Conservation (phyloP, 2,329 filamentous ascomycete genomes). For the Dothistroma pini region DNA sequence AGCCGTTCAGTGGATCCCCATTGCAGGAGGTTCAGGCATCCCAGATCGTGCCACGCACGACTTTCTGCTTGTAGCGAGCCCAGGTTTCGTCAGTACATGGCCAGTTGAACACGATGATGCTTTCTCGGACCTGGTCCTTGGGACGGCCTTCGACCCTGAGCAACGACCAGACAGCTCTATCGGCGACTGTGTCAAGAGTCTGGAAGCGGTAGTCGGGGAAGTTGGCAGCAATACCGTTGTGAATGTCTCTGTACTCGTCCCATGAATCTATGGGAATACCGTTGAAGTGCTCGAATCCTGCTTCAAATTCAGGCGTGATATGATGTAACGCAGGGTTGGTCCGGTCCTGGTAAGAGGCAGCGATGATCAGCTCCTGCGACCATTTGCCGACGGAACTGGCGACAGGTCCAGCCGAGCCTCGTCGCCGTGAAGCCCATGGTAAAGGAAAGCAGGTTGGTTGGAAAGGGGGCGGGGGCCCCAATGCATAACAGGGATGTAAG, state of each 20-base stretch:
- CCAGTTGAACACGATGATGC: conserved; percentile 17
- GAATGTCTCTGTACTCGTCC: conserved; percentile 10
- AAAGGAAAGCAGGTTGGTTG: neutral
- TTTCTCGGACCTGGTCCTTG: conserved; percentile 15
- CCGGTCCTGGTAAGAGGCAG: conserved; percentile 13
- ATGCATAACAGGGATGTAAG: too few relatives aligned
- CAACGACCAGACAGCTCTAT: conserved; percentile 12
- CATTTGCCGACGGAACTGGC: neutral
- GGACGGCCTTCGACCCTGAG: conserved; percentile 12
- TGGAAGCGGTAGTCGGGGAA: conserved; percentile 17
- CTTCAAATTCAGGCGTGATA: conserved; percentile 9
- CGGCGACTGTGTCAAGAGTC: conserved; percentile 9
- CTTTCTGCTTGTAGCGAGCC: conserved; percentile 14
- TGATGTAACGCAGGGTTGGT: conserved; percentile 4
- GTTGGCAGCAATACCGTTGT: conserved; percentile 5
- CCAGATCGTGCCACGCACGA: conserved; percentile 17
- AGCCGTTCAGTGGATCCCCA: neutral
- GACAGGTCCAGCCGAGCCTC: conserved; percentile 10
- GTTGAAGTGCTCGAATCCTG: conserved; percentile 14
- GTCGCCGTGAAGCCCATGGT: conserved; percentile 14
- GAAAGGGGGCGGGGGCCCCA: too few relatives aligned
- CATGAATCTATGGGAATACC: conserved; percentile 12
- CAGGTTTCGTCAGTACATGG: conserved; percentile 6
- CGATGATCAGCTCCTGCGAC: conserved; percentile 1
- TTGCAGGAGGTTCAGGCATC: neutral